Base-by-base conservation (phyloP, 2,329 filamentous ascomycete species). In the Cadophora gregata region DNA sequence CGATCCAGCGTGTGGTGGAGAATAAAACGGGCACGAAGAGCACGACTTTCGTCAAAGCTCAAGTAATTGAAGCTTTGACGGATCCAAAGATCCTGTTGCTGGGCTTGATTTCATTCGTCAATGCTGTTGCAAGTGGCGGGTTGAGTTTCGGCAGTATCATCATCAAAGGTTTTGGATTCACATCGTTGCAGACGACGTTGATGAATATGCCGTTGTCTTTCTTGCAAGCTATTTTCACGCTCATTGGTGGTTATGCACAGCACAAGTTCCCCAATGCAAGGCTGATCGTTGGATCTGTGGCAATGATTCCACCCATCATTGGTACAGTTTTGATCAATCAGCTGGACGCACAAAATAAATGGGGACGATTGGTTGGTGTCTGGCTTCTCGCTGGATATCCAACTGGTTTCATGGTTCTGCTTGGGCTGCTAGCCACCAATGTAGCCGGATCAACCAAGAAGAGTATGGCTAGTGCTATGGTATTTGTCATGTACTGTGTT, bases 391-490 rank as follows among this genome's bases (percentile, higher is more conserved):
- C 74, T 7, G 69, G 71, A 3, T 77, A 76, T 62, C 75, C 74
- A 0, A 73, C 76, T 3, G 75, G 73, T 10, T 77, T 77, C 66
- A 75, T 77, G 74, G 68, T 76, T 38, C 85, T 0, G 88, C 89
- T 75, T 77, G 62, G 59, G 8, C 53, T 73, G 5, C 50, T 7
- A 88, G 89, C 72, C 3, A 86, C 84, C 21, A 91, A 91, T 75
- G 90, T 87, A 0, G 88, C 82, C 0, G 89, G 89, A 4, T 85
- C 83, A 16, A 75, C 74, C 4, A 76, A 76, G 60, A 75, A 74
- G 66, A 72, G 68, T 48, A 75, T 72, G 27, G 68, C 69, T n/a
- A 72, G 53, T 42, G 71, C 65, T 6, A 66, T 74, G 42, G 64
- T 72, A 4, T 73, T 74, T 51, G 63, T 73, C 25, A 68, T 65